Conservation (phyloP, 768 basidiomycete species). For the Tulasnella sp. region DNA sequence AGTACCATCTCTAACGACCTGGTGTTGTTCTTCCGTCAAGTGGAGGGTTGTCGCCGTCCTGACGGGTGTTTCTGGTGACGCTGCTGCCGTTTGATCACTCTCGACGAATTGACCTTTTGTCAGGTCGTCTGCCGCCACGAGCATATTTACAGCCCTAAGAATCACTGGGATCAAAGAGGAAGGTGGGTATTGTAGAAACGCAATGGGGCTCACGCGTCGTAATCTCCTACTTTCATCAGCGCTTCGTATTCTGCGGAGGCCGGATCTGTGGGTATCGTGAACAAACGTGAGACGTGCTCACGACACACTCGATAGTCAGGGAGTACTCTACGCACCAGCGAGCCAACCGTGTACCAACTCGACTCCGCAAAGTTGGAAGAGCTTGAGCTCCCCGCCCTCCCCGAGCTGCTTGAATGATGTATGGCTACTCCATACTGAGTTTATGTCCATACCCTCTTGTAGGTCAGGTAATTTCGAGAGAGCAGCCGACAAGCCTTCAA, state of each 20-base stretch:
- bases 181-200: conserved; percentile 9
- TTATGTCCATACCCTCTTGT: conserved; percentile 81
- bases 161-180: conserved; percentile 27
- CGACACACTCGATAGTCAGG: neutral
- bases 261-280: too few relatives aligned
- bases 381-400: conserved; percentile 63
- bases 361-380: conserved; percentile 76
- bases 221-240: conserved; percentile 35
- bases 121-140: conserved; percentile 71
- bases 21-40: conserved; percentile 43
- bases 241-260: conserved; percentile 46
- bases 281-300: too few relatives aligned
- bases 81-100: conserved; percentile 25
- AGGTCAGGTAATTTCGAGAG: conserved; percentile 67
- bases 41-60: conserved; percentile 21
- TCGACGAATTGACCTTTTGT: conserved; percentile 50
- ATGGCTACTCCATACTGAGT: conserved; percentile 65
- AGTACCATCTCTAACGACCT: conserved; percentile 65
- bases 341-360: conserved; percentile 81
- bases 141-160: conserved; percentile 63
- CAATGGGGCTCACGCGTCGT: conserved; percentile 22
- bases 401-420: conserved; percentile 54
- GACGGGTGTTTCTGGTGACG: conserved; percentile 20
- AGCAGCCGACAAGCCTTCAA: conserved; percentile 44
- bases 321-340: conserved; percentile 21